Base-by-base conservation (phyloP, 257 asterid genomes). In the Datura wrightii region DNA sequence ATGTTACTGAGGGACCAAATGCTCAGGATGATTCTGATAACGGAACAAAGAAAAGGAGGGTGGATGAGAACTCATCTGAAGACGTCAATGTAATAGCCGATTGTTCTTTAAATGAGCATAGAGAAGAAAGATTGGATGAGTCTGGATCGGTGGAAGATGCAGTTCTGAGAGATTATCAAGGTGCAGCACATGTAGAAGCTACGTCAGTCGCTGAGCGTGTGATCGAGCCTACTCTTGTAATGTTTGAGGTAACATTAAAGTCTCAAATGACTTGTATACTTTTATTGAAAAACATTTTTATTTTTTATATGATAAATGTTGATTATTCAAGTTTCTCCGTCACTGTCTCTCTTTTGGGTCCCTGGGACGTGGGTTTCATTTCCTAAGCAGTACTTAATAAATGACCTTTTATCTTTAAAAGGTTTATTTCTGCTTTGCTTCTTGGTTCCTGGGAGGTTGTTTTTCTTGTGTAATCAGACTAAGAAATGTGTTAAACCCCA, bases 211-310 rank as follows among this genome's bases (percentile, higher is more conserved):
- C 98, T 65, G 99, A 95, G 92, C 94, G 93, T 79, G 93, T 88
- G 69, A 89, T 97, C 85, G 98, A 97, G 89, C 98, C 98, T 59
- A 94, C 98, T 62, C 97, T 97, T 80, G 99, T 97, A 84, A 95
- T 97, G 99, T 87, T 97, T 85, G 99, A 97, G 98, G 99, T 94
- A 93, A 89, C 69, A 18, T 65, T 53, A 76, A 76, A 44, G 62
- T 13, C 62, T 76, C 46, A 76, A 76, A 50, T 31, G 62, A 76
- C 62, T 48, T 13, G 41, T 48, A 11, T 74, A 72, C 44, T 74
- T 70, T 36, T 74, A 11, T 14, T 24, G 42, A 50, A 76, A 31
- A 24, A 15, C 63, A 13, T 52, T 13, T 13, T 13, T 50, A 50
- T 50, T 76, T 24, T 24, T 11, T 50, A 50, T 50, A 76, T 8